phyloP scores from a whole-genome alignment of 257 asterid genomes.

The Jasminum sambac region DNA sequence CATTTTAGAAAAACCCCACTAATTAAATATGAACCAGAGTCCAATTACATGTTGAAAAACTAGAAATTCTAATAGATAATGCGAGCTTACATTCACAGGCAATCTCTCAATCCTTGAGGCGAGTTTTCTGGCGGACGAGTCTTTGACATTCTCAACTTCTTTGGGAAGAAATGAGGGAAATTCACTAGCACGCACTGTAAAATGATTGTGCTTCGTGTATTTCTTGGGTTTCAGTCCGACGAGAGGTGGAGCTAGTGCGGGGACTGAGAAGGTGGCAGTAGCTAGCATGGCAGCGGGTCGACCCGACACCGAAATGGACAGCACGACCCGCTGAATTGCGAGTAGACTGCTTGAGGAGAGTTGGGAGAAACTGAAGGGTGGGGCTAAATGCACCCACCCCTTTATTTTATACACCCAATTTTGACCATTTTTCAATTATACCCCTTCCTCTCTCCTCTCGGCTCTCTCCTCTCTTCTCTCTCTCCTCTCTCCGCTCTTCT shows the following conservation, averaged over 20 bases:
- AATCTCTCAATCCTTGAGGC: constrained; percentile 70
- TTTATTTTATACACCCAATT: too few relatives aligned
- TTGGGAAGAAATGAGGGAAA: constrained; percentile 47
- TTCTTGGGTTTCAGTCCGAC: constrained; percentile 25
- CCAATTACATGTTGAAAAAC: constrained; percentile 1
- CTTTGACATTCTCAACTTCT: constrained; percentile 53
- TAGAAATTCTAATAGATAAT: background rate
- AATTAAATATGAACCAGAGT: background rate
- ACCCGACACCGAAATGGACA: constrained; percentile 14
- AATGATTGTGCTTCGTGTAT: constrained; percentile 21
- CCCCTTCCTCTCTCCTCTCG: too few relatives aligned
- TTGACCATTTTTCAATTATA: too few relatives aligned
- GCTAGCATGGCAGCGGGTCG: constrained; percentile 33
- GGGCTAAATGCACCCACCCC: too few relatives aligned
- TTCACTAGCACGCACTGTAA: constrained; percentile 35
- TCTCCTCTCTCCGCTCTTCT: too few relatives aligned
- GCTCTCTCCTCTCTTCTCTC: too few relatives aligned
- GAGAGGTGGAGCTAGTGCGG: constrained; percentile 28
- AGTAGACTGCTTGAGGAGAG: constrained; percentile 1
- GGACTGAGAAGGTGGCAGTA: constrained; percentile 14
- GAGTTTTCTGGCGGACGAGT: constrained; percentile 62
- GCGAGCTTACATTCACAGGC: constrained; percentile 56
- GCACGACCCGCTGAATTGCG: constrained; percentile 7
- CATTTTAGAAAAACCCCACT: background rate
- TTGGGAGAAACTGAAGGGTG: background rate